A percentile compares a stretch with the other conserved stretches of the same genome.
phyloP scores from a whole-genome alignment of 495 filamentous ascomycete species.

The Aspergillus affinis region DNA sequence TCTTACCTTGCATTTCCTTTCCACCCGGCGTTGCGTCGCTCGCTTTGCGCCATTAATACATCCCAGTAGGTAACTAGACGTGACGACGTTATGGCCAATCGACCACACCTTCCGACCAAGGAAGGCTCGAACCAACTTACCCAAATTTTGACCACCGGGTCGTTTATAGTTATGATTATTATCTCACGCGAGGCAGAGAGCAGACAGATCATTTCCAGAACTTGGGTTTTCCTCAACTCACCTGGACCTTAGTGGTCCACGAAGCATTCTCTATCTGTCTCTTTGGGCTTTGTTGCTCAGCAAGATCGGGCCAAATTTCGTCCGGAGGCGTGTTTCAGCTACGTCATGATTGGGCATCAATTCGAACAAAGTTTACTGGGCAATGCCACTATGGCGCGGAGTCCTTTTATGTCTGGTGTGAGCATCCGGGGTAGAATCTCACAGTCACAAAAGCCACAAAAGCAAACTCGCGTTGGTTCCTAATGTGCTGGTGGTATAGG shows the following conservation, averaged over 20 bases:
- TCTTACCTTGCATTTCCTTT: constrained; percentile 1
- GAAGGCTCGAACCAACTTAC: not conserved
- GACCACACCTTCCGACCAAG: not conserved
- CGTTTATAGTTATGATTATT: not conserved
- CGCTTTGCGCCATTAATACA: not conserved
- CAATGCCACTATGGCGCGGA: constrained; percentile 7
- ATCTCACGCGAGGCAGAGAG: not conserved
- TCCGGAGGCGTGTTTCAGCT: constrained; percentile 14
- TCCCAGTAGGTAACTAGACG: not conserved
- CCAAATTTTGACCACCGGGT: not conserved
- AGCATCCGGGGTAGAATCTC: not conserved
- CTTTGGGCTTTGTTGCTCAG: constrained; percentile 6
- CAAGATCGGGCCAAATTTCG: constrained; percentile 5
- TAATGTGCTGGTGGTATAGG: not conserved
- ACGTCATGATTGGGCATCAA: constrained; percentile 28
- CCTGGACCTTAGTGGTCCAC: constrained; percentile 15
- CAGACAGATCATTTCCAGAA: not conserved
- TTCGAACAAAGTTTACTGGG: constrained; percentile 16
- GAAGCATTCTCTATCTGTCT: not conserved
- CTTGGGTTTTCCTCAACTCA: not conserved
- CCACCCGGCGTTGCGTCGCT: constrained; percentile 2
- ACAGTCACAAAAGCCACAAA: constrained; percentile 1
- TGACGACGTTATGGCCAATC: not conserved
- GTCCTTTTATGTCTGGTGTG: constrained; percentile 1
- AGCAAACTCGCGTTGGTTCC: not conserved